Base-by-base conservation (phyloP, 768 basidiomycete genomes). In the Hemileccinum impolitum region DNA sequence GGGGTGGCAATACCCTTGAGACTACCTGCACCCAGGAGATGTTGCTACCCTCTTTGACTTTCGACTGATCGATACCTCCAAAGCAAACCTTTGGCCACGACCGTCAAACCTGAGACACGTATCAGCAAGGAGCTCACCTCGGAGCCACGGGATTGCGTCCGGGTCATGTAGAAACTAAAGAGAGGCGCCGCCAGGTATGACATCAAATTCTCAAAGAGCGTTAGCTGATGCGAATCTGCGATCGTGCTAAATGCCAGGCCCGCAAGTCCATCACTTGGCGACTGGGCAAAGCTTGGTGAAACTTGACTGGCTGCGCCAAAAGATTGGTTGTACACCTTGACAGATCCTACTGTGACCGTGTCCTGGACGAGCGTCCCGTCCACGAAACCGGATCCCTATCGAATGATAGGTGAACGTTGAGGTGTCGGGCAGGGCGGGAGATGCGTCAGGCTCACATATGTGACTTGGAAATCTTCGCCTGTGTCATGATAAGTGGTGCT, bases 201-300 rank as follows among this genome's bases (percentile, higher is more conserved):
- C 15, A 86, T 74, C 34, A 87, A 61, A 53, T 79, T 84, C 63
- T 87, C 86, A 52, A 85, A 82, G 55, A 85, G 78, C 0, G 85
- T 85, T 8, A 75, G 72, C 44, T 72, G 52, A 12, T 57, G 59
- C 0, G 70, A 73, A 39, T 57, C 64, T 11, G 83, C 64, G 47
- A 87, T 82, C 36, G 74, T 67, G 31, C 78, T 67, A 55, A 87
- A 87, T 11, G 79, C 84, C 59, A 87, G 64, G 21, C 84, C 85
- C 7, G 83, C 60, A 11, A 85, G 69, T 11, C 84, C 86, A 39
- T 74, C 74, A 50, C 73, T 80, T 8, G 83, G 82, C 15, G 71
- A 68, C 34, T 58, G 56, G 30, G 67, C 64, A 63, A 86, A 82
- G 56, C 79, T 80, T 6, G 65, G 56, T 1, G 80, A 78, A 43